phyloP scores from a whole-genome alignment of 2,329 filamentous ascomycete species.

The Neonectria hederae region DNA sequence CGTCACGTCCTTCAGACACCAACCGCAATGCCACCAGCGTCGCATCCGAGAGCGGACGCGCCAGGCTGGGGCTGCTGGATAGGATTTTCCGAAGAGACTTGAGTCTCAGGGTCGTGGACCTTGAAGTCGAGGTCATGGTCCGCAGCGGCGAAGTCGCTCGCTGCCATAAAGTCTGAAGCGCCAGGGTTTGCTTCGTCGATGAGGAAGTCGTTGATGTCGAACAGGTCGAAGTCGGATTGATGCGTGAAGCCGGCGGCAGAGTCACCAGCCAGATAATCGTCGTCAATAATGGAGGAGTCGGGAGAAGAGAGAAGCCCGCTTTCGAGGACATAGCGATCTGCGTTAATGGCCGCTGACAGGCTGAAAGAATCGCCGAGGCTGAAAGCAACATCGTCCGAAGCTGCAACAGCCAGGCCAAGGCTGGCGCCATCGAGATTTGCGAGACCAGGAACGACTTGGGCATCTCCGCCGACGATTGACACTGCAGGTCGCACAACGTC shows the following conservation, averaged over 20 bases:
- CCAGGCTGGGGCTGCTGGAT: slow-evolving; percentile 78
- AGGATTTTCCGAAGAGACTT: slow-evolving; percentile 71
- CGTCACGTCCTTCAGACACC: slow-evolving; percentile 67
- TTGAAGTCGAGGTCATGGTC: slow-evolving; percentile 62
- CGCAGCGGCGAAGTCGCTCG: slow-evolving; percentile 61
- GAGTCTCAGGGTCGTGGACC: slow-evolving; percentile 68
- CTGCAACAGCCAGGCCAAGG: slow-evolving; percentile 60
- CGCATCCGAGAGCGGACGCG: slow-evolving; percentile 78
- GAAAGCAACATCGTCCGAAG: slow-evolving; percentile 70
- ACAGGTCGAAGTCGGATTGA: slow-evolving; percentile 54
- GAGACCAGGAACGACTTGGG: slow-evolving; percentile 57
- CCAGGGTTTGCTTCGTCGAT: slow-evolving; percentile 59
- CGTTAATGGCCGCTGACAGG: slow-evolving; percentile 72
- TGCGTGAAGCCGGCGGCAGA: slow-evolving; percentile 57
- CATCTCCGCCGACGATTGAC: slow-evolving; percentile 89
- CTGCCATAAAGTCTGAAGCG: slow-evolving; percentile 59
- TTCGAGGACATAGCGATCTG: slow-evolving; percentile 82
- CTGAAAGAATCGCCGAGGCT: slow-evolving; percentile 76
- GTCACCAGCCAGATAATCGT: slow-evolving; percentile 74
- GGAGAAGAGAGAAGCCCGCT: slow-evolving; percentile 78
- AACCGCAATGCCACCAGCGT: slow-evolving; percentile 78
- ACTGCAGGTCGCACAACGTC: slow-evolving; percentile 99
- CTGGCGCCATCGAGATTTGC: slow-evolving; percentile 51
- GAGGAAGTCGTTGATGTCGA: slow-evolving; percentile 66
- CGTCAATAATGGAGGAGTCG: slow-evolving; percentile 72